Evolutionary conservation across 306 rosid genomes (phyloP), one percentile per base, ranked within the genome.

Genomic region (Rubus parviflorus): DNA sequence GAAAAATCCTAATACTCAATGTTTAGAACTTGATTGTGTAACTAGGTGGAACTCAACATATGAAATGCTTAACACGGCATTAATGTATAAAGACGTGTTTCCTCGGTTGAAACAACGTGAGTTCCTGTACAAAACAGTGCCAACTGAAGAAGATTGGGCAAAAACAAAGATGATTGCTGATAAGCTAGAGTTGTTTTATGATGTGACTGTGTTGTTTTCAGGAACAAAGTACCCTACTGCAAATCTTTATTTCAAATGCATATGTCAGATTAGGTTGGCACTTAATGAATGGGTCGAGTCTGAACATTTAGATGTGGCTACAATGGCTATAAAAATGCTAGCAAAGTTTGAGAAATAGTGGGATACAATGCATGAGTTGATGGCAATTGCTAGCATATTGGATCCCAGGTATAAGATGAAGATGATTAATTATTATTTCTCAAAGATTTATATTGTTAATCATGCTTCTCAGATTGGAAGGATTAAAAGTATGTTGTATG

Each of bases 331-430:
- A 46, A 45, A 56, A 15, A 45, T 68, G 22, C 9, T 54, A 4
- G 14, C 5, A 7, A 68, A 77, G 30, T 69, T 68, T 77, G 75
- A 46, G 2, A 57, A 46, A 5, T 77, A 58, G 69, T 58, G 62
- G 62, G 45, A 2, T 45, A 43, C 13, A 7, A 35, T 70, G 16
- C 62, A 51, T 41, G 42, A 5, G 4, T 3, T 64, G 20, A 25
- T 75, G 38, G n/a, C 25, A 19, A 13, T 76, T 5, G 20, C 64
- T 15, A 48, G 41, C 25, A 6, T 70, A 9, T 25, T 70, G 7
- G 75, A 77, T 37, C 75, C 48, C 1, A 54, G 60, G 2, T 43
- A 14, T 19, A 68, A 77, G 7, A 13, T 77, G 37, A 68, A 17
- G 46, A 43, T 68, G 2, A 13, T 56, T 56, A 53, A 75, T 13